Evolutionary conservation across 2,329 filamentous ascomycete genomes (phyloP), one percentile per base, ranked within the genome.

Genomic region (Colletotrichum sp.): DNA sequence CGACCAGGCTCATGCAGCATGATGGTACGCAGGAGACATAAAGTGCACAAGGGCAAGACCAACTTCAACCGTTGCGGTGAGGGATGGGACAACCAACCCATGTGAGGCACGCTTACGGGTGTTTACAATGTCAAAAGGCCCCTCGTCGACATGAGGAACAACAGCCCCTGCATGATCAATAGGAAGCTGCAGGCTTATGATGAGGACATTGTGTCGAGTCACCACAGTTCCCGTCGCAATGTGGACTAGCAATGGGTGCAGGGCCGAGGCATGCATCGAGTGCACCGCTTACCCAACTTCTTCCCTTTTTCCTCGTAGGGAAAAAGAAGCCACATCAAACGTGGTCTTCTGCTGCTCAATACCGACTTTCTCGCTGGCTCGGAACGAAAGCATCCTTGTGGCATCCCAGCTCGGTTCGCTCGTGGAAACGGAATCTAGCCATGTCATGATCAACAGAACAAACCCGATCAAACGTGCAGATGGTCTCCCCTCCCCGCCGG

Each of bases 241-340:
- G 59, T 36, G 39, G 44, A 34, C 55, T 67, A 63, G 30, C 39
- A 28, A 44, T 39, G 44, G 36, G 61, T 67, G 61, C 61, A 75
- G 61, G 72, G 60, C 72, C 72, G 72, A 75, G 61, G 68, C 72
- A 48, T 75, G 68, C 72, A 72, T 72, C 36, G n/a, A 30, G 44
- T 72, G 61, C 60, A 61, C 59, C 61, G 68, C 72, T 72, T 65
- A 75, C 61, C 61, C 72, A 75, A 22, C 28, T 71, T 55, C 28
- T 66, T 63, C 67, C 28, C 67, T 34, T 32, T 32, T 48, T 30
- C 55, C 19, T 30, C 8, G 8, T 11, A 32, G 34, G 57, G 25
- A 48, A 48, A 19, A 27, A 13, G n/a, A 25, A 59, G 22, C 25
- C 22, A 25, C 25, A 15, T 44, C 15, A 22, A 34, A 69, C 61